Conservation (phyloP, 345 rosid genomes). For the Ceriops tagal region DNA sequence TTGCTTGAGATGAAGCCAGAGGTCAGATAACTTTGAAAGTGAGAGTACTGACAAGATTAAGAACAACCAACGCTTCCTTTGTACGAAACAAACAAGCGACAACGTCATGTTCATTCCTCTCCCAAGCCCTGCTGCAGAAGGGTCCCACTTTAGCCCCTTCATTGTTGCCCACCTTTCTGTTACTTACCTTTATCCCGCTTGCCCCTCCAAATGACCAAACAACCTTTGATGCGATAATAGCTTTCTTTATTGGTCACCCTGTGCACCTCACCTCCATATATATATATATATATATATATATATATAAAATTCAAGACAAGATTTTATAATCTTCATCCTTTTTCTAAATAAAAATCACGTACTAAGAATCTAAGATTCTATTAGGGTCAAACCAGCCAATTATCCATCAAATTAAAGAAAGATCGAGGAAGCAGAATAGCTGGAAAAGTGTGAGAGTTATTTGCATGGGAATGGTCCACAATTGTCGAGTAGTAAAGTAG, state of each 20-base stretch:
- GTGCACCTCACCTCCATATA: no score
- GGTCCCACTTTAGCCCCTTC: slow-evolving; percentile 49
- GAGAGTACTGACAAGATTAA: slow-evolving; percentile 16
- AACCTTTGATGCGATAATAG: slow-evolving; percentile 27
- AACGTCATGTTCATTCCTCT: slow-evolving; percentile 93
- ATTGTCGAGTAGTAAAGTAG: slow-evolving; percentile 29
- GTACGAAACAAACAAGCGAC: slow-evolving; percentile 88
- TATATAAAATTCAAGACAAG: no score
- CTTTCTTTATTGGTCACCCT: neutral
- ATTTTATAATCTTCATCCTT: slow-evolving; percentile 1
- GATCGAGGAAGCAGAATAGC: neutral
- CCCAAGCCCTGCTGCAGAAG: slow-evolving; percentile 88
- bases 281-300: no score
- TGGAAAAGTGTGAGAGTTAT: neutral
- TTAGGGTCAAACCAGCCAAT: slow-evolving; percentile 9
- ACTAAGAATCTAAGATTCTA: neutral
- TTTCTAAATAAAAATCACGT: slow-evolving; percentile 4
- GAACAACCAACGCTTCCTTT: slow-evolving; percentile 5
- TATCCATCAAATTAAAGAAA: neutral
- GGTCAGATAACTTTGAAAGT: slow-evolving; percentile 22
- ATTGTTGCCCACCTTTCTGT: slow-evolving; percentile 48
- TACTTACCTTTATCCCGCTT: slow-evolving; percentile 26
- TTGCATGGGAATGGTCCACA: slow-evolving; percentile 23
- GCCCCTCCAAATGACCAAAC: slow-evolving; percentile 32
- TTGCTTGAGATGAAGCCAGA: slow-evolving; percentile 79